Base-by-base conservation (phyloP, 164 flowering plant species). In the Kingdonia uniflora region DNA sequence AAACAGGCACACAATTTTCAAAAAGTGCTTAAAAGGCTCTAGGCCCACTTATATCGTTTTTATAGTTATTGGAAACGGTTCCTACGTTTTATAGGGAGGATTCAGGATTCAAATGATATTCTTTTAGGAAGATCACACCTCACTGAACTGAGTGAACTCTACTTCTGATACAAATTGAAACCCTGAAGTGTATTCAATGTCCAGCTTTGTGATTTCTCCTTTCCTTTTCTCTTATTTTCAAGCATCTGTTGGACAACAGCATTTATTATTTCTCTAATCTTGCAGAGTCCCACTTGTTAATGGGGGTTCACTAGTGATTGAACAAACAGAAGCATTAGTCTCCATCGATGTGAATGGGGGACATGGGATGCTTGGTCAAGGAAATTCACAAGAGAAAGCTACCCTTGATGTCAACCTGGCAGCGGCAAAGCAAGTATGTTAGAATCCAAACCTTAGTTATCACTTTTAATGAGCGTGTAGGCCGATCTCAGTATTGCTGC, bases 311-410 rank as follows among this genome's bases (percentile, higher is more conserved):
- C 66, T 92, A 17, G 90, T 92, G 47, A 92, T 92, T 65, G 98
- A 87, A 65, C 96, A 87, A 76, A 91, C 98, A 11, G 96, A 92
- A 77, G 98, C 96, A 35, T 74, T 92, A 63, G 96, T 92, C 55
- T 87, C 98, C 37, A 77, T 92, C 62, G 98, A 92, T 72, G 98
- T 92, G 50, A 92, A 91, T 80, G 95, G 96, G 6, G 98, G 98
- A 38, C 94, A 80, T 62, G 85, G 86, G 53, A 80, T 92, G 94
- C 74, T 92, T 65, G 94, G 80, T 20, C 15, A 22, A 47, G 91
- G 80, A 45, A 78, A 77, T 37, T 85, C 98, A 37, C 95, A 82
- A 68, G 88, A 85, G 76, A 78, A 80, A 58, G 98, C 98, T 60
- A 70, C 78, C 72, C 81, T 92, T 61, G 91, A 87, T 56, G 98